phyloP scores from a whole-genome alignment of 2,329 filamentous ascomycete species.

The Didymella segeticola region DNA sequence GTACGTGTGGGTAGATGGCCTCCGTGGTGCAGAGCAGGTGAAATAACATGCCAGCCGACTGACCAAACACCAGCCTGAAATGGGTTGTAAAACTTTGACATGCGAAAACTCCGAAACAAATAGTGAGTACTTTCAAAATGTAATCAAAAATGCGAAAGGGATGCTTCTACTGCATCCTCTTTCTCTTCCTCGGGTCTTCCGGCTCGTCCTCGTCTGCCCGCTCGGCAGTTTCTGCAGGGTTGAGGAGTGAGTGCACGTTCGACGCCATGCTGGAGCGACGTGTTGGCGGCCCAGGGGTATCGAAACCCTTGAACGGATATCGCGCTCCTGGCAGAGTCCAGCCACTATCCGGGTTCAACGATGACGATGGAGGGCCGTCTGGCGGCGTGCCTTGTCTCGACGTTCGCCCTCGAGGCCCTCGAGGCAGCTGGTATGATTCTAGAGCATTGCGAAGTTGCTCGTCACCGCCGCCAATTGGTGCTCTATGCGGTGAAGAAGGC shows the following conservation, averaged over 20 bases:
- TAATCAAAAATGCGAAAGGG: background rate
- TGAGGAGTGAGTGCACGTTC: slow-evolving; percentile 71
- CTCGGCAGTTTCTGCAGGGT: slow-evolving; percentile 72
- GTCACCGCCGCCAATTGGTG: slow-evolving; percentile 57
- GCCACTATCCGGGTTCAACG: slow-evolving; percentile 59
- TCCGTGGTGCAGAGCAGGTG: background rate
- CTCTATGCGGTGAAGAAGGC: slow-evolving; percentile 69
- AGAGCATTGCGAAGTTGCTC: slow-evolving; percentile 76
- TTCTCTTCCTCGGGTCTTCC: slow-evolving; percentile 68
- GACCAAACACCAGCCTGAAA: slow-evolving; percentile 5
- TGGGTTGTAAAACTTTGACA: background rate
- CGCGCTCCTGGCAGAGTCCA: slow-evolving; percentile 62
- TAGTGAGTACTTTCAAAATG: too few species aligned
- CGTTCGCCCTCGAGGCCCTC: slow-evolving; percentile 57
- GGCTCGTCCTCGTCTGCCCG: slow-evolving; percentile 68
- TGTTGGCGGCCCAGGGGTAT: slow-evolving; percentile 66
- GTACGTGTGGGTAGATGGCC: background rate
- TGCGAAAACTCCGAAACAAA: too few species aligned
- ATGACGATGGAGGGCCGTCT: slow-evolving; percentile 58
- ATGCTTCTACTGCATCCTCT: slow-evolving; percentile 48
- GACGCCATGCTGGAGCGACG: slow-evolving; percentile 74
- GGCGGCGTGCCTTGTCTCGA: slow-evolving; percentile 64
- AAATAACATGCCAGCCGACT: background rate
- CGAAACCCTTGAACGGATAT: slow-evolving; percentile 57
- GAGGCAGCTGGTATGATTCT: slow-evolving; percentile 71